These are phyloP conservation scores for Citrus sp. DNA, from an alignment of 345 rosid species.

Conservation along the genomic window DNA sequence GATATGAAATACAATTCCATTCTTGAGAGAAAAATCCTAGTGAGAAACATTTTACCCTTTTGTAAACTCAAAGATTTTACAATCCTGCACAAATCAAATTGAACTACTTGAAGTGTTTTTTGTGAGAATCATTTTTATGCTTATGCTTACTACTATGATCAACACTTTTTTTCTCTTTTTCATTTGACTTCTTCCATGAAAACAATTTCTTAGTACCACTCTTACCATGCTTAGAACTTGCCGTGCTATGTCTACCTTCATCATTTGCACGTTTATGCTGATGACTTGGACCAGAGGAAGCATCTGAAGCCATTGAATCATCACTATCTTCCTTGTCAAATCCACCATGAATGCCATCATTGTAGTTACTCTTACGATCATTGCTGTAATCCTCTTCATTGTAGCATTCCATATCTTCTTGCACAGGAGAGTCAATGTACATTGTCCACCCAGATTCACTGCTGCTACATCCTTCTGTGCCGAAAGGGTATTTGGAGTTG, in stretches of 20 bases:
- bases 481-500: constrained; percentile 26
- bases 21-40: constrained; percentile 5
- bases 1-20: neutral
- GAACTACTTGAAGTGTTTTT: constrained; percentile 23
- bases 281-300: constrained; percentile 58
- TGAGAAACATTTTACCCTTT: neutral
- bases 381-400: constrained; percentile 13
- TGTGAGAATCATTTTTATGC: constrained; percentile 12
- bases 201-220: constrained; percentile 25
- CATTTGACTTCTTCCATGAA: constrained; percentile 25
- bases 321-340: constrained; percentile 53
- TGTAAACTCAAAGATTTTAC: neutral
- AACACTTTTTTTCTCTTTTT: constrained; percentile 26
- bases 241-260: constrained; percentile 6
- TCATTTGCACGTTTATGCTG: constrained; percentile 20
- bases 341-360: constrained; percentile 5
- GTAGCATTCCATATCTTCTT: constrained; percentile 38
- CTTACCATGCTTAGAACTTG: constrained; percentile 21
- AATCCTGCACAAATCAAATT: neutral
- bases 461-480: constrained; percentile 70
- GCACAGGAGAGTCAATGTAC: constrained; percentile 53
- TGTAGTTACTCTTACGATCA: neutral
- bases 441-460: constrained; percentile 87
- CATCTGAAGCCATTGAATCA: constrained; percentile 82
- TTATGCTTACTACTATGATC: constrained; percentile 20